Percentiles rank a stretch among this genome's conserved stretches.
These are phyloP conservation scores for Globisporangium middletonii DNA, from an alignment of 352 stramenopile genomes.

Conservation along the genomic window DNA sequence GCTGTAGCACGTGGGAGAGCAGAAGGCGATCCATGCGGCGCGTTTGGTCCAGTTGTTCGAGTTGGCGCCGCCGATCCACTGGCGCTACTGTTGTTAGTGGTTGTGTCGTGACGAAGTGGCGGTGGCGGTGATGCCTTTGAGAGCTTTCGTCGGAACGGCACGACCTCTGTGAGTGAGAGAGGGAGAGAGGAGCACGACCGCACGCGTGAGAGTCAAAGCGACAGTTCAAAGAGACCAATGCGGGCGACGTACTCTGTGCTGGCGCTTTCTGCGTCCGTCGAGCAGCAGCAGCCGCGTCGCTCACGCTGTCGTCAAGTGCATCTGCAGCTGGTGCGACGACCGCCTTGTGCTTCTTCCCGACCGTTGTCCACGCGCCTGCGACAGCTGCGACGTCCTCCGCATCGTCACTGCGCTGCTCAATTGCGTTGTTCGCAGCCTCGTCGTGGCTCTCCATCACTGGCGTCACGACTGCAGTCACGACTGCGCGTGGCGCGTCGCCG, in stretches of 20 bases:
- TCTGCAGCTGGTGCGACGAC: constrained; percentile 3
- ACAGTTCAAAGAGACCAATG: neutral
- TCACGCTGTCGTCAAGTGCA: neutral
- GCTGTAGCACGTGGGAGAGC: too few species aligned
- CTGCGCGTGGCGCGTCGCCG: neutral
- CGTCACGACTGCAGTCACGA: too few species aligned
- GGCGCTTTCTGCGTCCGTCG: neutral
- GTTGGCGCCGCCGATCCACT: neutral
- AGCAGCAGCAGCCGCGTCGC: neutral
- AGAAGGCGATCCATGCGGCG: too few species aligned
- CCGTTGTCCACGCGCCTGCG: constrained; percentile 58
- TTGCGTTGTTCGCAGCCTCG: neutral
- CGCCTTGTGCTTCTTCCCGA: constrained; percentile 57
- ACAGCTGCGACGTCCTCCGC: constrained; percentile 7
- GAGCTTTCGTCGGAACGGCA: constrained; percentile 8
- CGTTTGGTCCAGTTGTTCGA: neutral
- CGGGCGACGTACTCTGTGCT: constrained; percentile 7
- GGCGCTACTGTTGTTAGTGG: neutral
- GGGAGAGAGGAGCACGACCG: too few species aligned
- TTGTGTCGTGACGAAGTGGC: neutral
- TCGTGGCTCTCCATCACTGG: neutral
- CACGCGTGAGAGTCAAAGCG: too few species aligned
- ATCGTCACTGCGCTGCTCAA: neutral
- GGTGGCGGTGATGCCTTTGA: neutral
- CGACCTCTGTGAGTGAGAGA: neutral